Evolutionary conservation across 176 grass and related monocot genomes (phyloP).

Genomic region (Pontederia crassipes): DNA sequence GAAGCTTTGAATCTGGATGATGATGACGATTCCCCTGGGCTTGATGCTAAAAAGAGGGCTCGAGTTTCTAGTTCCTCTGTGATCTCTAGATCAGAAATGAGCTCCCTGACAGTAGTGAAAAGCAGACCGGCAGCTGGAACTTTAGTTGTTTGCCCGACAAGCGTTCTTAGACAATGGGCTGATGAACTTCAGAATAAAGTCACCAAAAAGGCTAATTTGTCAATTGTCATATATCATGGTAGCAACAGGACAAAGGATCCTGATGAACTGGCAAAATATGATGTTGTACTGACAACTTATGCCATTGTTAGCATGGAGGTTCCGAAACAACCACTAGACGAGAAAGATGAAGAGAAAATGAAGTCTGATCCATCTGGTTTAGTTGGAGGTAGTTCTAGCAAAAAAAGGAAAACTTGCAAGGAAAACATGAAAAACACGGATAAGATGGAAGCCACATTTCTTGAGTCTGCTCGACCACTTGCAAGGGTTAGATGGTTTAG

Average conservation of each 20-base stretch:
- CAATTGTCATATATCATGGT: constrained; percentile 89
- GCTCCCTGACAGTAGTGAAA: constrained; percentile 28
- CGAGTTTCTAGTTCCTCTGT: constrained; percentile 19
- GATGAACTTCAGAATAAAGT: constrained; percentile 92
- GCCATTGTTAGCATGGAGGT: constrained; percentile 98
- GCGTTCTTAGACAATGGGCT: constrained; percentile 92
- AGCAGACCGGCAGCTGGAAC: constrained; percentile 84
- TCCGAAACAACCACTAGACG: constrained; percentile 81
- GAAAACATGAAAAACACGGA: constrained; percentile 44
- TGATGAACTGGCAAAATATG: constrained; percentile 71
- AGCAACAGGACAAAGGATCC: constrained; percentile 85
- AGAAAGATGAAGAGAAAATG: constrained; percentile 74
- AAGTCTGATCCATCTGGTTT: constrained; percentile 52
- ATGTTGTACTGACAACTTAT: constrained; percentile 98
- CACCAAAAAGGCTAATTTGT: constrained; percentile 64
- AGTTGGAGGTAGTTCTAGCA: constrained; percentile 31
- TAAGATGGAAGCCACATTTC: constrained; percentile 29
- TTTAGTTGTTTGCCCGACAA: constrained; percentile 98
- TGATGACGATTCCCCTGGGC: constrained; percentile 35
- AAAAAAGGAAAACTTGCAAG: constrained; percentile 51
- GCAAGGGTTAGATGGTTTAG: constrained; percentile 93
- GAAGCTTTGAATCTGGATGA: constrained; percentile 86
- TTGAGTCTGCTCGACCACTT: constrained; percentile 68
- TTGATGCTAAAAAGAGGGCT: constrained; percentile 28
- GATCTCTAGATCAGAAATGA: constrained; percentile 27